A percentile compares a stretch with the other conserved stretches of the same genome.
Evolutionary conservation across 352 stramenopile species (phyloP).

Genomic region (Phytophthora colocasiae): DNA sequence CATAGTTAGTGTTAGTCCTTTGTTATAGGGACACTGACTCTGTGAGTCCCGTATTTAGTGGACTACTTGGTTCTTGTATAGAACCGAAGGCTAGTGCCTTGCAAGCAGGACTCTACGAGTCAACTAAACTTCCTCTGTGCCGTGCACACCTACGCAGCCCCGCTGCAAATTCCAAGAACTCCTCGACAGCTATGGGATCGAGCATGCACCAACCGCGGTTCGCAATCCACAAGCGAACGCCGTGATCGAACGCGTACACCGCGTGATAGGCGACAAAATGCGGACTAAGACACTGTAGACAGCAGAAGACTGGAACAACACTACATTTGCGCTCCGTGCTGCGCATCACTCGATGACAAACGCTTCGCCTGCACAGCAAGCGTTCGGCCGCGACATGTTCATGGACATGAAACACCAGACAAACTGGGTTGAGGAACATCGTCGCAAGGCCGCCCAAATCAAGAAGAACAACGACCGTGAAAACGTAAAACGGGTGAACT

Average conservation of each 20-base stretch:
- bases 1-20: too few species aligned
- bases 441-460: background rate
- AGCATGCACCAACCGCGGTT: background rate
- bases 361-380: background rate
- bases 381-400: slow-evolving; percentile 7
- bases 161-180: too few species aligned
- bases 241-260: slow-evolving; percentile 3
- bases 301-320: slow-evolving; percentile 4
- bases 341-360: slow-evolving; percentile 1
- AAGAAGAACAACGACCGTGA: background rate
- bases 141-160: too few species aligned
- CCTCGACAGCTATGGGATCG: slow-evolving; percentile 5
- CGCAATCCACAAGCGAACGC: slow-evolving; percentile 5
- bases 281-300: background rate
- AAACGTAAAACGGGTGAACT: background rate
- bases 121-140: too few species aligned
- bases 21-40: too few species aligned
- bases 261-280: slow-evolving; percentile 11
- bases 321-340: slow-evolving; percentile 1
- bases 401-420: slow-evolving; percentile 6
- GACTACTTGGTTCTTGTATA: too few species aligned
- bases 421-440: slow-evolving; percentile 1
- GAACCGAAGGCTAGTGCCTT: too few species aligned
- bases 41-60: too few species aligned
- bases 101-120: too few species aligned